Conservation (phyloP, 345 rosid genomes). For the Ricinus communis region DNA sequence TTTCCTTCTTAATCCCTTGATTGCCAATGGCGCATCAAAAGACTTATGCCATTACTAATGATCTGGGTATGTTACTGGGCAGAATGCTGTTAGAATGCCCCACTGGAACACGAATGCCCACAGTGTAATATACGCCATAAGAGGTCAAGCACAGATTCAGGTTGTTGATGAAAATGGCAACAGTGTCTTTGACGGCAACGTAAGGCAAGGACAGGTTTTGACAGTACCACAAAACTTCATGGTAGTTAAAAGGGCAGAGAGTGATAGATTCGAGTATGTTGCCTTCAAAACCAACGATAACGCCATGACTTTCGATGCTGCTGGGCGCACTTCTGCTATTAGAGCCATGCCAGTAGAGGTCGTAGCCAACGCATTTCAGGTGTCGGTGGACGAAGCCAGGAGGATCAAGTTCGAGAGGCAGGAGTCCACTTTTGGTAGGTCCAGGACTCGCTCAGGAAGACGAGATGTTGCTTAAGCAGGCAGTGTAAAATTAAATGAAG, state of each 20-base stretch:
- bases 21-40: too few relatives aligned
- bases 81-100: conserved; percentile 62
- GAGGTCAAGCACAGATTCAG: conserved; percentile 54
- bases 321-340: conserved; percentile 53
- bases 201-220: conserved; percentile 56
- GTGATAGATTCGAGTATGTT: conserved; percentile 59
- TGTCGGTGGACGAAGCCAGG: conserved; percentile 57
- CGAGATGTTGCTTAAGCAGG: conserved; percentile 46
- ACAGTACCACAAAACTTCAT: conserved; percentile 66
- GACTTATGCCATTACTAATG: too few relatives aligned
- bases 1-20: too few relatives aligned
- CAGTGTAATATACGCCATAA: conserved; percentile 51
- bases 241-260: conserved; percentile 45
- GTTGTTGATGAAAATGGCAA: conserved; percentile 57
- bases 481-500: too few relatives aligned
- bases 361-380: conserved; percentile 44
- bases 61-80: background rate
- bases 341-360: conserved; percentile 58
- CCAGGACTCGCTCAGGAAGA: conserved; percentile 31
- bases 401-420: conserved; percentile 47
- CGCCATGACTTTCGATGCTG: conserved; percentile 43
- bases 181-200: conserved; percentile 47
- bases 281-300: conserved; percentile 64
- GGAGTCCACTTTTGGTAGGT: conserved; percentile 38
- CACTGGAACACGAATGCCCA: conserved; percentile 68